Evolutionary conservation across 2,329 filamentous ascomycete genomes (phyloP), one percentile per base, ranked within the genome.

Genomic region (Ophiostoma ips): DNA sequence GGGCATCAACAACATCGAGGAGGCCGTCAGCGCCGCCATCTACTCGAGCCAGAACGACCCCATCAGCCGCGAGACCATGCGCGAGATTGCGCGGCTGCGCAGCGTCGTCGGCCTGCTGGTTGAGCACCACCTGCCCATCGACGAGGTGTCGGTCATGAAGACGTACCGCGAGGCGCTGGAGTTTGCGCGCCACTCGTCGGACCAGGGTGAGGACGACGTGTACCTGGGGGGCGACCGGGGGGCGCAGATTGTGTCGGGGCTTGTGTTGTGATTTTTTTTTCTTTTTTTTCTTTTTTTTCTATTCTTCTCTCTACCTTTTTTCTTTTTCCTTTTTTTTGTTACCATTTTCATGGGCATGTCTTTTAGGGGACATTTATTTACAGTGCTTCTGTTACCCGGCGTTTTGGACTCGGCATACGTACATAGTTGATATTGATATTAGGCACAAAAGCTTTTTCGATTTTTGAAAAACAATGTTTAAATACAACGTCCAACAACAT

Each of bases 21-120:
- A 98, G 68, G 81, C 73, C 58, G 84, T 92, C 18, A 88, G 81
- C 55, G 80, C 81, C 59, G 85, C 83, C 49, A 87, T 95, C 58
- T 98, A 98, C 67, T 92, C 86, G 50, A 94, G 86, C 62, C 88
- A 95, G 69, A 98, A 98, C 63, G 90, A 96, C 63, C 75, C 79
- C 51, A 88, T 98, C 55, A 71, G 78, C 19, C 69, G 79, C 2
- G 78, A 79, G 46, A 90, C 87, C 15, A 80, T 92, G 71, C 77
- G 82, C 55, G 92, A 96, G 71, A 95, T 98, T 65, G 81, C 87
- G 15, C 74, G 89, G 52, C 73, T 96, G 43, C 75, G 84, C 34
- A 85, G 86, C 19, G 84, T 92, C 51, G 84, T 98, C 50, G 77
- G 81, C 51, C 83, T 87, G 1, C 68, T 98, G 52, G 85, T 94